These are phyloP conservation scores for Pseudopyrenochaeta lycopersici DNA, from an alignment of 2,329 filamentous ascomycete species.

Conservation along the genomic window DNA sequence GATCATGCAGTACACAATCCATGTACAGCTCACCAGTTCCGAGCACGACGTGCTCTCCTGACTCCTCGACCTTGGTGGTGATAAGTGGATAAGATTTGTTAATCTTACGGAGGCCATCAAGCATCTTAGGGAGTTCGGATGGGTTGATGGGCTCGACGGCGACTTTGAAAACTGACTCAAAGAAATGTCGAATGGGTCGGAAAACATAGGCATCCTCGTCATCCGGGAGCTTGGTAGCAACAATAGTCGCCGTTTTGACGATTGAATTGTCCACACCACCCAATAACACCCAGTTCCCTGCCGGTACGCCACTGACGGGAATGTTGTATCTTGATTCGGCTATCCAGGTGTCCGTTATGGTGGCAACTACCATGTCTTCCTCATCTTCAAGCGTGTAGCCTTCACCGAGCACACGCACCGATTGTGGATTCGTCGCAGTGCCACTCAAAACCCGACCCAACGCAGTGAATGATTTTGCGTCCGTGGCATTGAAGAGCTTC, in stretches of 20 bases:
- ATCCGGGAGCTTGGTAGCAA: constrained; percentile 80
- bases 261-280: constrained; percentile 97
- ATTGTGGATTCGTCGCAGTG: constrained; percentile 80
- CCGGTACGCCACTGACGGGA: constrained; percentile 87
- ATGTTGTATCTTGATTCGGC: constrained; percentile 94
- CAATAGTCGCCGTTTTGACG: constrained; percentile 93
- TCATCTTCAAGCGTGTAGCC: constrained; percentile 96
- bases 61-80: constrained; percentile 97
- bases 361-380: constrained; percentile 93
- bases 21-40: constrained; percentile 99
- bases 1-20: constrained; percentile 96
- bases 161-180: constrained; percentile 96
- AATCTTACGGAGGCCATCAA: constrained; percentile 93
- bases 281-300: constrained; percentile 92
- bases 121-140: constrained; percentile 97
- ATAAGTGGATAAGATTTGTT: constrained; percentile 98
- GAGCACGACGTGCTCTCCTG: constrained; percentile 92
- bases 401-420: constrained; percentile 91
- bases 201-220: constrained; percentile 96
- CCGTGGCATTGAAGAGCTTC: constrained; percentile 88
- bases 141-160: constrained; percentile 98
- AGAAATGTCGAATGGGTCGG: constrained; percentile 91
- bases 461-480: constrained; percentile 90
- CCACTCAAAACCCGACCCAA: constrained; percentile 94
- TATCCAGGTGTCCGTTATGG: constrained; percentile 86